Evolutionary conservation across 2,329 filamentous ascomycete species (phyloP), one percentile per base, ranked within the genome.

Genomic region (Fusarium begoniae): DNA sequence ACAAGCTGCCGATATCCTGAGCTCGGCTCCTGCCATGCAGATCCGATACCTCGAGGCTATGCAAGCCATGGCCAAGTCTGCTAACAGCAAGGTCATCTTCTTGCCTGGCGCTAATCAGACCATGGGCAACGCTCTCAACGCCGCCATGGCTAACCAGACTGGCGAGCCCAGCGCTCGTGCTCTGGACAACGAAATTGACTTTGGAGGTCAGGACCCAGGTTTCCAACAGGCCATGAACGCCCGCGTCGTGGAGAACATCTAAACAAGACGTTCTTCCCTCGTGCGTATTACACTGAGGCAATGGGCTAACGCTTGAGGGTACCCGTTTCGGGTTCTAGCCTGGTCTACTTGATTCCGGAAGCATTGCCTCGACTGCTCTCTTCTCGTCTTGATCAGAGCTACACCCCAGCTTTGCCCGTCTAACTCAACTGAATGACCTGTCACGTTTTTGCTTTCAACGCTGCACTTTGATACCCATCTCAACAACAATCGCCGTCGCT

Each of bases 11-110:
- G 96, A 99, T 81, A 98, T 98, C 77, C 84, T 99, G 56, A 94
- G 91, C 72, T 94, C 91, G 22, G 96, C 96, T 0, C 96, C 96
- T 6, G 96, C 96, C 77, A 99, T 99, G 96, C 95, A 98, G 85
- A 98, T 98, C 85, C 89, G 95, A 75, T 98, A 98, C 83, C 92
- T 99, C 76, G 96, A 99, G 85, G 95, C 96, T 8, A 98, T 98
- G 96, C 96, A 98, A 83, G 90, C 94, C 47, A 99, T 99, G 96
- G 96, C 96, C 78, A 98, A 98, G 89, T 90, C 90, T 1, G 94
- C 95, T 54, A 97, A 95, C 84, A 91, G 89, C 85, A 97, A 97
- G 85, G 93, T 96, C 79, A 95, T 96, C 79, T 96, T 96, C 87
- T 80, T 96, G 79, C 93, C 93, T 15, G 90, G 86, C 15, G 81